Conservation (phyloP, 371 early-diverging fungal genomes). For the Blyttiomyces sp. region DNA sequence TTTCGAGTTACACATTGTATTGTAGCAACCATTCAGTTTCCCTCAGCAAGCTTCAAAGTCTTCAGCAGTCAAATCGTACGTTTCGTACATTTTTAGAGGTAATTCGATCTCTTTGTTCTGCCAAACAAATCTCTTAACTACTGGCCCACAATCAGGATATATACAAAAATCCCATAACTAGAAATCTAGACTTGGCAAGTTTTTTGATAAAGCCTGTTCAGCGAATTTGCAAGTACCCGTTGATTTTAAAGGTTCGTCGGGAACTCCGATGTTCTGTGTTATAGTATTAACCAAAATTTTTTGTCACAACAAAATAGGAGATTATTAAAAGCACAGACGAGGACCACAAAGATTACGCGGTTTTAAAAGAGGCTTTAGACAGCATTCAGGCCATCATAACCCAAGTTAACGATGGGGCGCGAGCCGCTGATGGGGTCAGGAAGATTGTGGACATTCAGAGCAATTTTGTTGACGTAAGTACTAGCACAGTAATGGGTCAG, state of each 20-base stretch:
- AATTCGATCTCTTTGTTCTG: not conserved
- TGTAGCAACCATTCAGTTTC: constrained; percentile 41
- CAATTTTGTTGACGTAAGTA: constrained; percentile 37
- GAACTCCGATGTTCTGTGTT: too few species aligned
- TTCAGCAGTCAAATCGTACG: constrained; percentile 28
- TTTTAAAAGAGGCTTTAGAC: constrained; percentile 37
- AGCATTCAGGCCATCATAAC: constrained; percentile 39
- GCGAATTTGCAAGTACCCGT: constrained; percentile 96
- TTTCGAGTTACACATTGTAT: constrained; percentile 38
- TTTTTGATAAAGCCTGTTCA: constrained; percentile 96
- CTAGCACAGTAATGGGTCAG: not conserved
- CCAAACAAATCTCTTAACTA: not conserved
- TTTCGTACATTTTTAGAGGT: constrained; percentile 41
- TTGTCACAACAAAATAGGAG: constrained; percentile 37
- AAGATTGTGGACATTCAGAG: constrained; percentile 40
- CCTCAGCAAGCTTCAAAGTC: constrained; percentile 27
- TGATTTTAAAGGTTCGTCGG: constrained; percentile 64
- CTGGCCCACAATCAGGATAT: constrained; percentile 26
- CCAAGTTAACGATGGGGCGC: constrained; percentile 44
- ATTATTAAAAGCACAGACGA: constrained; percentile 42
- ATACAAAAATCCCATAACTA: constrained; percentile 33
- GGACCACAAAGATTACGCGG: constrained; percentile 27
- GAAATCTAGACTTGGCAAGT: constrained; percentile 43
- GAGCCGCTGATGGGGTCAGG: constrained; percentile 35
- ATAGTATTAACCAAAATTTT: too few species aligned